phyloP scores from a whole-genome alignment of 2,329 filamentous ascomycete species.

The Nemania abortiva region DNA sequence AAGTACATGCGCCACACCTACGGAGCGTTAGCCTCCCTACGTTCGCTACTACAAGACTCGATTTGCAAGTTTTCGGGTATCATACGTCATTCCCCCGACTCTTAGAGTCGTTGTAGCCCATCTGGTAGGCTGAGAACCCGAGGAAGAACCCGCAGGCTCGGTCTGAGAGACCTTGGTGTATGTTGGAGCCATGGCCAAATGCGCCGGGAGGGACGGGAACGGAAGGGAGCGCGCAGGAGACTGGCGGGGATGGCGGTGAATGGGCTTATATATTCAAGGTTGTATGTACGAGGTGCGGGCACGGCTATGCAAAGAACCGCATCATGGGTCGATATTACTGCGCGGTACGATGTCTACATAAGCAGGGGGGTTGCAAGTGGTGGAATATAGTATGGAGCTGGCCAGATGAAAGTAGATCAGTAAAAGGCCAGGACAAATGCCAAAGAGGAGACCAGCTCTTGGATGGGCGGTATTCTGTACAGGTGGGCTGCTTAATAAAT shows the following conservation, averaged over 20 bases:
- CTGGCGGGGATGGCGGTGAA: background rate
- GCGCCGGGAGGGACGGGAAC: slow-evolving; percentile 25
- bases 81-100: slow-evolving; percentile 85
- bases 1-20: slow-evolving; percentile 92
- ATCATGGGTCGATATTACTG: slow-evolving; percentile 38
- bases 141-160: slow-evolving; percentile 50
- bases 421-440: slow-evolving; percentile 7
- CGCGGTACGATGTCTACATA: slow-evolving; percentile 4
- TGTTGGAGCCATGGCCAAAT: slow-evolving; percentile 62
- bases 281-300: slow-evolving; percentile 24
- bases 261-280: slow-evolving; percentile 11
- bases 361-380: slow-evolving; percentile 11
- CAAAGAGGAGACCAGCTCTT: slow-evolving; percentile 41
- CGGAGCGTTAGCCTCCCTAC: slow-evolving; percentile 56
- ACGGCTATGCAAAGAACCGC: slow-evolving; percentile 38
- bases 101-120: slow-evolving; percentile 92
- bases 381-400: slow-evolving; percentile 9
- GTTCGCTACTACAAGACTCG: slow-evolving; percentile 3
- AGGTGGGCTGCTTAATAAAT: slow-evolving; percentile 20
- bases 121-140: slow-evolving; percentile 62
- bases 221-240: background rate
- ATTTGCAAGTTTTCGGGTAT: slow-evolving; percentile 11
- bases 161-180: slow-evolving; percentile 61
- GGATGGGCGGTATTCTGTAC: slow-evolving; percentile 14
- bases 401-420: slow-evolving; percentile 5